Base-by-base conservation (phyloP, 2,329 filamentous ascomycete genomes). In the Cladorrhinum sp. region DNA sequence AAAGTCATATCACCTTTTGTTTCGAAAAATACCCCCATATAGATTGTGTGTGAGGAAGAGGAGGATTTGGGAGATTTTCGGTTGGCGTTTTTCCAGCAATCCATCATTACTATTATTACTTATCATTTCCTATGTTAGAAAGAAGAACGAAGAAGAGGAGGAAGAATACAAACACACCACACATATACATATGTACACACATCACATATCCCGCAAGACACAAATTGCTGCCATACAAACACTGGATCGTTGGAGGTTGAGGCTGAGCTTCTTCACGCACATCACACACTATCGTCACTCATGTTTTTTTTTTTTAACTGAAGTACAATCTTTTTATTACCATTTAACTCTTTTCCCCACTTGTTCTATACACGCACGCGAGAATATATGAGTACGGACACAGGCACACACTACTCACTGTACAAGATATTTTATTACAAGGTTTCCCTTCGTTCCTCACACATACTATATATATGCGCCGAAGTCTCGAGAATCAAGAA, bases 211-310 rank as follows among this genome's bases (percentile, higher is more conserved):
- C 21, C 55, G 21, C 57, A 36, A 30, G 39, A 58, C 59, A 59
- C 20, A 62, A 58, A 62, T 58, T 36, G 54, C 57, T 57, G 46
- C 57, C 53, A 46, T 12, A 20, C 42, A 28, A 28, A 21, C 42
- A 46, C 42, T 46, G 42, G 42, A 20, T 46, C 18, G 42, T 46
- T 46, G 42, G n/a, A 46, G 42, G 58, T 49, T 57, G 62, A 46
- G 42, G 60, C 57, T 49, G 54, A 59, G 59, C 59, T 59, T 57
- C 16, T 30, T 49, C n/a, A n/a, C 26, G 30, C 26, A 26, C 16
- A 48, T 6, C 42, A 55, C 26, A 28, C 9, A 28, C 26, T 5
- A 28, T 23, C 24, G 42, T 56, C 36, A 21, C 24, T 46, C 26
- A 46, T 57, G 24, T 49, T 49, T 5, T 28, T 49, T 46, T 46